phyloP scores from a whole-genome alignment of 768 basidiomycete species.

The Collybiopsis luxurians region DNA sequence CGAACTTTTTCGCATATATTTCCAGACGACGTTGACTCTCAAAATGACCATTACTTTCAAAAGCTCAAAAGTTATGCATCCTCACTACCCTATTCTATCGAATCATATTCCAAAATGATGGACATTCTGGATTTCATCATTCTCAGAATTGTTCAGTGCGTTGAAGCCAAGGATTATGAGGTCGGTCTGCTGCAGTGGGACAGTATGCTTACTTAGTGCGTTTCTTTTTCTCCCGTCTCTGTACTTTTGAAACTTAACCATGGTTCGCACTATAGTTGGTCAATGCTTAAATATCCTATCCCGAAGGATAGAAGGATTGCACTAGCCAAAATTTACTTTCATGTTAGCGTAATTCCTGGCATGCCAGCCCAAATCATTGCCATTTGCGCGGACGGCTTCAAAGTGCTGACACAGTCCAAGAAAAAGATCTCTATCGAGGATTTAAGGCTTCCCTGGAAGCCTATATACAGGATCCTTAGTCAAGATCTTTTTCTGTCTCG shows the following conservation, averaged over 20 bases:
- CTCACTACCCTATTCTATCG: slow-evolving; percentile 74
- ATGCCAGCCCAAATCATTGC: slow-evolving; percentile 70
- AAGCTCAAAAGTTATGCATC: slow-evolving; percentile 63
- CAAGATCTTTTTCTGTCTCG: slow-evolving; percentile 76
- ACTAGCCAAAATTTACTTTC: slow-evolving; percentile 77
- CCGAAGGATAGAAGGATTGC: slow-evolving; percentile 74
- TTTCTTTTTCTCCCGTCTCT: slow-evolving; percentile 11
- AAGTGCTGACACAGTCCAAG: slow-evolving; percentile 59
- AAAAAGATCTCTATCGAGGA: slow-evolving; percentile 76
- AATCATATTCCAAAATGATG: slow-evolving; percentile 74
- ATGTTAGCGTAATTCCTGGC: slow-evolving; percentile 72
- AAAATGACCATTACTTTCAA: slow-evolving; percentile 46
- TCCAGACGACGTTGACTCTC: slow-evolving; percentile 28
- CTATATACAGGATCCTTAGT: slow-evolving; percentile 67
- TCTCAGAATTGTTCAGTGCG: slow-evolving; percentile 64
- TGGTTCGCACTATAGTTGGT: slow-evolving; percentile 54
- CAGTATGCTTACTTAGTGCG: slow-evolving; percentile 69
- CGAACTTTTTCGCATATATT: slow-evolving; percentile 17
- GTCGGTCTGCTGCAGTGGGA: slow-evolving; percentile 81
- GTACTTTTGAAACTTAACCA: neutral
- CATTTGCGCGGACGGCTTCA: slow-evolving; percentile 62
- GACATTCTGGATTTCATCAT: slow-evolving; percentile 72
- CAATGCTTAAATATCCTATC: slow-evolving; percentile 82
- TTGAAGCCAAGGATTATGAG: slow-evolving; percentile 81
- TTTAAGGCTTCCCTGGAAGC: slow-evolving; percentile 79